These are phyloP conservation scores for Curvularia lunata DNA, from an alignment of 2,329 filamentous ascomycete genomes.

Conservation along the genomic window DNA sequence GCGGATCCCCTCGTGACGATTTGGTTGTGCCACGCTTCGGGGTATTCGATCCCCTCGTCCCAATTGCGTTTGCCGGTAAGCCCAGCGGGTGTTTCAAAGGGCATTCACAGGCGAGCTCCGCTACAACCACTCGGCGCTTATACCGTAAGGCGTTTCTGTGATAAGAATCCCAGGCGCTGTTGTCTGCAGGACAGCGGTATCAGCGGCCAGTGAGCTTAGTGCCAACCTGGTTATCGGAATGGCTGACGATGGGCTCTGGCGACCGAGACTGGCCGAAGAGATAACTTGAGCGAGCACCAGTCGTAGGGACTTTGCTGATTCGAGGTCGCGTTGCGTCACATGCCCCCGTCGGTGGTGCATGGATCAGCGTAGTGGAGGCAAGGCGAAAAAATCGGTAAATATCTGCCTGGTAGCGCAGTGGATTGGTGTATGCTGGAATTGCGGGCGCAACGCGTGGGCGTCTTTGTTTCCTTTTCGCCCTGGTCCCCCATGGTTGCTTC, in stretches of 20 bases:
- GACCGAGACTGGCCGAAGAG: conserved; percentile 18
- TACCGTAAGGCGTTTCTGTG: conserved; percentile 25
- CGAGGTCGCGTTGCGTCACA: conserved; percentile 18
- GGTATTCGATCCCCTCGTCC: not conserved
- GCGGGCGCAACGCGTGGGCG: not conserved
- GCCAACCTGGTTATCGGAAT: conserved; percentile 37
- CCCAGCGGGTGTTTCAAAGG: conserved; percentile 5
- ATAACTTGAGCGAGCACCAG: conserved; percentile 26
- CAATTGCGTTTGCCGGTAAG: not conserved
- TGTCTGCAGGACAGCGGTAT: conserved; percentile 22
- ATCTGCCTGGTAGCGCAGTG: not conserved
- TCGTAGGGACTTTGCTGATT: not conserved
- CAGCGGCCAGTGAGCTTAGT: conserved; percentile 25
- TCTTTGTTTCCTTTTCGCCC: not conserved
- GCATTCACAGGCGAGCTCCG: conserved; percentile 35
- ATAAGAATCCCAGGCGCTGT: conserved; percentile 25
- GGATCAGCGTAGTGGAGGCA: conserved; percentile 24
- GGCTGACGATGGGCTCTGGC: conserved; percentile 13
- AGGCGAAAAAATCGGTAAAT: not conserved
- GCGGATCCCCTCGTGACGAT: conserved; percentile 7
- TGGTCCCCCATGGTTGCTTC: not conserved
- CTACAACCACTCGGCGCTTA: conserved; percentile 21
- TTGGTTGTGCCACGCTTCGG: not conserved
- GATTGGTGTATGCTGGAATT: not conserved
- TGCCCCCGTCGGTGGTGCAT: conserved; percentile 2